Evolutionary conservation across 176 grass and related monocot species (phyloP).

Genomic region (Zoysia japonica): DNA sequence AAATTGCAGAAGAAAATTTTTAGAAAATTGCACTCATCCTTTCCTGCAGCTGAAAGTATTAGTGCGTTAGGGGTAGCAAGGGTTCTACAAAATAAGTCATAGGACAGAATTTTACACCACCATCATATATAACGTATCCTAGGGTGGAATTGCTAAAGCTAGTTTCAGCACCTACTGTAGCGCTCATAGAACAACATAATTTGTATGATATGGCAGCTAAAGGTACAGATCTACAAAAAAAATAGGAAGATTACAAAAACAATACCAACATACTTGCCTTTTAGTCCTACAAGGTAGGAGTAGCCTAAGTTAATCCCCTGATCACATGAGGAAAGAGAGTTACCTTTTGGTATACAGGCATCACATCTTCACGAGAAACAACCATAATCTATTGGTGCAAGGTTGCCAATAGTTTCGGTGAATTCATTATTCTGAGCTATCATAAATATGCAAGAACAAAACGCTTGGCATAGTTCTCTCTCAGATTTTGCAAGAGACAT

Average conservation of each 20-base stretch:
- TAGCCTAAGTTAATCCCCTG: neutral
- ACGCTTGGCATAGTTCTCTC: neutral
- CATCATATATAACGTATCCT: neutral
- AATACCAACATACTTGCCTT: neutral
- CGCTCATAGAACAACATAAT: neutral
- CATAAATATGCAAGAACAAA: neutral
- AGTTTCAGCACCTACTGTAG: neutral
- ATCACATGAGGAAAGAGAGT: neutral
- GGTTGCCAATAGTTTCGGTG: neutral
- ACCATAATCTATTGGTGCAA: neutral
- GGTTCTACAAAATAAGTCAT: neutral
- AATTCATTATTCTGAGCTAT: conserved; percentile 13
- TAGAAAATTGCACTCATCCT: neutral
- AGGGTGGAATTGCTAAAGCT: neutral
- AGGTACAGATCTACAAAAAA: neutral
- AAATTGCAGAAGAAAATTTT: neutral
- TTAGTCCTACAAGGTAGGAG: neutral
- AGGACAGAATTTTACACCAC: neutral
- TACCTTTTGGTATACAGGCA: neutral
- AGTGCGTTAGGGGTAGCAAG: neutral
- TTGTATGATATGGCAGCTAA: neutral
- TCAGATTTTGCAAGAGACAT: neutral
- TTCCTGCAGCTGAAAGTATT: conserved; percentile 4
- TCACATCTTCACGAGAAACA: conserved; percentile 13
- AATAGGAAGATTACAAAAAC: neutral